These are phyloP conservation scores for Fusarium domesticum DNA, from an alignment of 2,329 filamentous ascomycete genomes.

Conservation along the genomic window DNA sequence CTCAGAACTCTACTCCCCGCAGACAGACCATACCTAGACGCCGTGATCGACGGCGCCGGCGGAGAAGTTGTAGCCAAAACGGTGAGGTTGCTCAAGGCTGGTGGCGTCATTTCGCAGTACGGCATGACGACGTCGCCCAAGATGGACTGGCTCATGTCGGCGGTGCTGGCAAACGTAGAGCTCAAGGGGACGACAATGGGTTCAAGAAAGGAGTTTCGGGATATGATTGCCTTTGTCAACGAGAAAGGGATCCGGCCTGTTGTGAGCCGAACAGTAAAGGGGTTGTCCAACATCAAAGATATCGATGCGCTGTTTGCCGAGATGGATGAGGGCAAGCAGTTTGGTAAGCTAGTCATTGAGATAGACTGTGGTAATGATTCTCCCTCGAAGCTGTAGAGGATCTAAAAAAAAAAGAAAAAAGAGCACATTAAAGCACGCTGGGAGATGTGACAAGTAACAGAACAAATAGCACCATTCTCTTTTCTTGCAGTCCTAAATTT, in stretches of 20 bases:
- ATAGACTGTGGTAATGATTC: constrained; percentile 44
- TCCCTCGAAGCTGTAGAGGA: constrained; percentile 40
- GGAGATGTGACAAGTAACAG: not conserved
- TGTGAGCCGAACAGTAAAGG: constrained; percentile 70
- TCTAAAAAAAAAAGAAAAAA: not conserved
- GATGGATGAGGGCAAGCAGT: constrained; percentile 81
- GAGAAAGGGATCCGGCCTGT: constrained; percentile 72
- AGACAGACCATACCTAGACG: constrained; percentile 69
- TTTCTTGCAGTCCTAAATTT: constrained; percentile 6
- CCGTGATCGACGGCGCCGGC: constrained; percentile 86
- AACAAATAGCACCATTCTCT: not conserved
- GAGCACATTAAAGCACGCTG: not conserved
- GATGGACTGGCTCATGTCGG: constrained; percentile 82
- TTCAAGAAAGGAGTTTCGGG: constrained; percentile 80
- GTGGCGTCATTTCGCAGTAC: constrained; percentile 81
- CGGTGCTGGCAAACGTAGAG: constrained; percentile 84
- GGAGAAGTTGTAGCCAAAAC: constrained; percentile 75
- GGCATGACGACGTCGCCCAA: constrained; percentile 87
- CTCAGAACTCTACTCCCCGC: constrained; percentile 60
- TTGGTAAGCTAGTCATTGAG: constrained; percentile 87
- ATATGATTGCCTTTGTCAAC: constrained; percentile 82
- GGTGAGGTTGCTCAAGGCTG: constrained; percentile 67
- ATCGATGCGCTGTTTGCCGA: constrained; percentile 83
- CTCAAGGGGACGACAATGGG: constrained; percentile 88
- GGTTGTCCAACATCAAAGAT: constrained; percentile 71